Percentiles rank a stretch among this genome's conserved stretches.
phyloP scores from a whole-genome alignment of 106 monocot species.

The Triglochin maritima region DNA sequence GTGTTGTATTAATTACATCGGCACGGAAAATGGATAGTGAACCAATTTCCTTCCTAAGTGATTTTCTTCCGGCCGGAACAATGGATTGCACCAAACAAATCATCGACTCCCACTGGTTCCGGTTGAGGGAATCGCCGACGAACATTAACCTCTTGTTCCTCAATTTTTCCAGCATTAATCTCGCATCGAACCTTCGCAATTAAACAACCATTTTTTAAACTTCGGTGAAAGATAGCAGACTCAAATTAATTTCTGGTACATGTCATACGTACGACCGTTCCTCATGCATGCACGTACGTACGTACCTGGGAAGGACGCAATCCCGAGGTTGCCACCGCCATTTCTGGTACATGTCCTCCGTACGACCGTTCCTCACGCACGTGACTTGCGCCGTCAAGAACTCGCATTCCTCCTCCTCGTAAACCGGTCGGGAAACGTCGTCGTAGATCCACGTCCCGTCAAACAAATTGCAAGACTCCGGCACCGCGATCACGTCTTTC shows the following conservation, averaged over 20 bases:
- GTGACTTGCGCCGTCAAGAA: slow-evolving; percentile 87
- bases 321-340: slow-evolving; percentile 81
- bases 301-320: slow-evolving; percentile 52
- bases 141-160: slow-evolving; percentile 41
- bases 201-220: background rate
- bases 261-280: background rate
- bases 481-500: slow-evolving; percentile 13
- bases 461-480: slow-evolving; percentile 63
- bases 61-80: slow-evolving; percentile 12
- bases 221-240: too few species aligned
- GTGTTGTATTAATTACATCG: background rate
- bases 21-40: background rate
- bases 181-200: slow-evolving; percentile 15
- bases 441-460: slow-evolving; percentile 66
- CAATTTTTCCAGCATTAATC: slow-evolving; percentile 17
- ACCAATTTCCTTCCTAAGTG: slow-evolving; percentile 13
- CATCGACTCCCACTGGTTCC: slow-evolving; percentile 54
- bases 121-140: slow-evolving; percentile 36
- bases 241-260: background rate
- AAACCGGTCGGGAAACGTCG: slow-evolving; percentile 41
- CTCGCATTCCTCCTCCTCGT: slow-evolving; percentile 57
- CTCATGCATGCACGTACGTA: background rate
- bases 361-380: slow-evolving; percentile 77
- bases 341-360: slow-evolving; percentile 63
- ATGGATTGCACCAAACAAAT: slow-evolving; percentile 32